Conservation (phyloP, 257 asterid genomes). For the Solanum megistacrolobum region DNA sequence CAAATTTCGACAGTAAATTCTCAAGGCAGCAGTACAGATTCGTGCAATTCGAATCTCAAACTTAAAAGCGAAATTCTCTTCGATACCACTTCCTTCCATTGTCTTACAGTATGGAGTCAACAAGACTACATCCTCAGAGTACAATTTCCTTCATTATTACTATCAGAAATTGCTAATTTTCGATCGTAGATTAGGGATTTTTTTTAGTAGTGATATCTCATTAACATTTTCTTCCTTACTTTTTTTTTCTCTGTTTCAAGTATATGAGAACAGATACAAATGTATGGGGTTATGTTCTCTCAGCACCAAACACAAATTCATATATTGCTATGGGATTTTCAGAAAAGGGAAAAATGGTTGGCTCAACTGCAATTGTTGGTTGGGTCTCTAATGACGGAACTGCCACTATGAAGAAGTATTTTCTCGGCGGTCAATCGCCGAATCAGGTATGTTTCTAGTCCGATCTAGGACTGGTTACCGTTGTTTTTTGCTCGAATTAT, state of each 20-base stretch:
- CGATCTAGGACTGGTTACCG: background rate
- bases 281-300: constrained; percentile 58
- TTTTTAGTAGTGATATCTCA: background rate
- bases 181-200: background rate
- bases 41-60: constrained; percentile 39
- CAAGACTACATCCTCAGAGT: constrained; percentile 72
- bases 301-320: constrained; percentile 52
- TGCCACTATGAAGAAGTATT: constrained; percentile 25
- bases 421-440: constrained; percentile 43
- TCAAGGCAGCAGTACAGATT: constrained; percentile 33
- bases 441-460: background rate
- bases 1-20: constrained; percentile 25
- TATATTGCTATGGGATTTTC: constrained; percentile 70
- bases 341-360: constrained; percentile 57
- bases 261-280: constrained; percentile 32
- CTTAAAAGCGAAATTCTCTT: constrained; percentile 30
- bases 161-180: background rate
- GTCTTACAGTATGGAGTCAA: constrained; percentile 52
- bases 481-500: background rate
- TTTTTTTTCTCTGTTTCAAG: constrained; percentile 16
- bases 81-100: constrained; percentile 42
- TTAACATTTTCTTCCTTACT: background rate
- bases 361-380: constrained; percentile 65
- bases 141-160: constrained; percentile 6
- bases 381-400: constrained; percentile 33